Conservation (phyloP, 495 filamentous ascomycete genomes). For the Aspergillus taichungensis region DNA sequence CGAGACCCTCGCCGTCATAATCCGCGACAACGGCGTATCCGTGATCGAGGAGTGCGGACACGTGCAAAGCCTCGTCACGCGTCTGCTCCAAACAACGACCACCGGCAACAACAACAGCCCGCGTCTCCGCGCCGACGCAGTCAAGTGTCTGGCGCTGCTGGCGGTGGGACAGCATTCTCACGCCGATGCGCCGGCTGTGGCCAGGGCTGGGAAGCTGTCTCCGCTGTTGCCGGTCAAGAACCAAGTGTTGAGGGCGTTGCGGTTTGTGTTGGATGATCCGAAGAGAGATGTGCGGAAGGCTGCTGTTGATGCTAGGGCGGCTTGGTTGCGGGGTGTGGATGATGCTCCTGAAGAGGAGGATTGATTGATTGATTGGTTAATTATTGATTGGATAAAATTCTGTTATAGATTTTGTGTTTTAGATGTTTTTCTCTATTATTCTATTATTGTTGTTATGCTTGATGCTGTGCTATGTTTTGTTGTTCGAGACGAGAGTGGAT, state of each 20-base stretch:
- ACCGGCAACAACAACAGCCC: slow-evolving; percentile 18
- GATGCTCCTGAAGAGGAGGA: slow-evolving; percentile 54
- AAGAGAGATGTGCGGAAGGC: slow-evolving; percentile 59
- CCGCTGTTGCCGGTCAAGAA: slow-evolving; percentile 50
- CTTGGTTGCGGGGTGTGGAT: slow-evolving; percentile 51
- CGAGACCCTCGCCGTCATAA: slow-evolving; percentile 48
- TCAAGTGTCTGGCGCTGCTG: slow-evolving; percentile 49
- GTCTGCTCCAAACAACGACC: slow-evolving; percentile 44
- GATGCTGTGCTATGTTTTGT: no score
- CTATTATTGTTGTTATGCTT: no score
- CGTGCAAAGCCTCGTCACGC: slow-evolving; percentile 47
- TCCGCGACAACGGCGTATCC: slow-evolving; percentile 46
- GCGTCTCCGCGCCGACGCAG: slow-evolving; percentile 41
- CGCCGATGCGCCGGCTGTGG: slow-evolving; percentile 16
- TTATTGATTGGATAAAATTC: slow-evolving; percentile 1
- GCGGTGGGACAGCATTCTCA: slow-evolving; percentile 27
- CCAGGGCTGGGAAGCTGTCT: slow-evolving; percentile 28
- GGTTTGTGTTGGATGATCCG: slow-evolving; percentile 52
- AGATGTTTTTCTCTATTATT: no score
- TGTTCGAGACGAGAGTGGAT: neutral
- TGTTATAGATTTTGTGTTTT: neutral
- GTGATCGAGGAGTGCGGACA: slow-evolving; percentile 49
- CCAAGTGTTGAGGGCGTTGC: slow-evolving; percentile 47
- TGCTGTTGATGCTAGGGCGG: slow-evolving; percentile 58
- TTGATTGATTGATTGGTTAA: slow-evolving; percentile 9